phyloP scores from a whole-genome alignment of 2,329 filamentous ascomycete genomes.

The Karstenula rhodostoma region DNA sequence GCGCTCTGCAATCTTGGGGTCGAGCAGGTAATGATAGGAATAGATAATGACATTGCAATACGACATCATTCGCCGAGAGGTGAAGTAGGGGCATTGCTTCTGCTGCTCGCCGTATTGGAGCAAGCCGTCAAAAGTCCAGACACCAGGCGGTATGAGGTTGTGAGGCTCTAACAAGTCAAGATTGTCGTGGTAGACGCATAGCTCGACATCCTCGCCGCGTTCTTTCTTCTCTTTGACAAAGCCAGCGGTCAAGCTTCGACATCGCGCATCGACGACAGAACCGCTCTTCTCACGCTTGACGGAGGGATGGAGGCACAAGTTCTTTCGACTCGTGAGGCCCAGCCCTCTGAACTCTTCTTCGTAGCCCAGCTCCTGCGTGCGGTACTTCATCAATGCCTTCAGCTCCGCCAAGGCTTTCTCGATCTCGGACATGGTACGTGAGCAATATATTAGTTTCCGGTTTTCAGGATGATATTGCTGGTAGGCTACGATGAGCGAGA shows the following conservation, averaged over 20 bases:
- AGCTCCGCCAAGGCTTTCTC: conserved; percentile 95
- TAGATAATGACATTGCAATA: conserved; percentile 99
- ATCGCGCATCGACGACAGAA: conserved; percentile 91
- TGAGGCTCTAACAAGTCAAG: conserved; percentile 93
- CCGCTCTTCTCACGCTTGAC: conserved; percentile 98
- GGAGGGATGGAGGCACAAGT: conserved; percentile 92
- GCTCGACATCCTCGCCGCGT: conserved; percentile 88
- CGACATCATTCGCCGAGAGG: conserved; percentile 96
- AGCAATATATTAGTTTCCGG: conserved; percentile 97
- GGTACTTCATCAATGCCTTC: conserved; percentile 93
- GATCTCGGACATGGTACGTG: conserved; percentile 99
- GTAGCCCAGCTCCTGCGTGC: conserved; percentile 84
- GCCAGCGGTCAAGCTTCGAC: conserved; percentile 91
- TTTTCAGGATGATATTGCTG: conserved; percentile 93
- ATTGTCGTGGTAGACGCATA: conserved; percentile 98
- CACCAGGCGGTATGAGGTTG: conserved; percentile 90
- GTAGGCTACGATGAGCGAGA: conserved; percentile 96
- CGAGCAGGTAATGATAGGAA: conserved; percentile 97
- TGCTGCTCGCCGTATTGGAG: conserved; percentile 90
- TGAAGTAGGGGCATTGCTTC: conserved; percentile 98
- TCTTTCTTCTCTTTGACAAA: conserved; percentile 99
- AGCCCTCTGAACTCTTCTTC: conserved; percentile 93
- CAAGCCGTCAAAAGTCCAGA: conserved; percentile 93
- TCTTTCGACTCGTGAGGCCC: conserved; percentile 95
- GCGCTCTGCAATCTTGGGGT: conserved; percentile 95